Conservation (phyloP, 495 filamentous ascomycete genomes). For the Monascus purpureus region DNA sequence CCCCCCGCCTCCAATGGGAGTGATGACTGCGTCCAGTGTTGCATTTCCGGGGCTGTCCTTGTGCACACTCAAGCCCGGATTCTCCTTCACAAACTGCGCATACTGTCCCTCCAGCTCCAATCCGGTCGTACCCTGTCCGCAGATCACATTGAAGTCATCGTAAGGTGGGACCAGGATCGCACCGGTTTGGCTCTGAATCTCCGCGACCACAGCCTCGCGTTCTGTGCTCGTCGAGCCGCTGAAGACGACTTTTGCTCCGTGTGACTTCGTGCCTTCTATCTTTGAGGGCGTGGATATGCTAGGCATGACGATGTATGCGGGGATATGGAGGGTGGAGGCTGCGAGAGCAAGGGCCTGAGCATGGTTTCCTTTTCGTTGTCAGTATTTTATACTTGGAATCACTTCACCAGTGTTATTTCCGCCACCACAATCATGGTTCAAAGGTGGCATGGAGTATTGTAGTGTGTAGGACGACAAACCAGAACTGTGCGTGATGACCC, state of each 20-base stretch:
- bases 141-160: conserved; percentile 79
- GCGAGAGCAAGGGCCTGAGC: conserved; percentile 89
- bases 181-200: conserved; percentile 52
- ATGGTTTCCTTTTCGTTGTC: conserved; percentile 58
- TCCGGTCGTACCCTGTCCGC: conserved; percentile 80
- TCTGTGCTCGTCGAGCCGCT: conserved; percentile 67
- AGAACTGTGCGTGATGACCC: conserved; percentile 85
- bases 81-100: conserved; percentile 26
- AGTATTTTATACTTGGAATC: too few relatives aligned
- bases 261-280: conserved; percentile 62
- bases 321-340: conserved; percentile 47
- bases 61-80: conserved; percentile 10
- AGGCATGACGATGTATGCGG: conserved; percentile 86
- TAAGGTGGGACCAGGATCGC: conserved; percentile 79
- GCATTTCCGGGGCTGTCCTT: conserved; percentile 5
- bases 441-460: too few relatives aligned
- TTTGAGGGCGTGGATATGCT: conserved; percentile 68
- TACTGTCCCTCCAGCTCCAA: conserved; percentile 73
- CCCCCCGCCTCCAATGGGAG: conserved; percentile 80
- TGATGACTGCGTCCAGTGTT: conserved; percentile 62
- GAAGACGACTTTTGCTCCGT: conserved; percentile 71
- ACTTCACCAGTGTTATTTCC: too few relatives aligned
- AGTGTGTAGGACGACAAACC: conserved; percentile 38
- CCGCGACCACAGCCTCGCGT: conserved; percentile 58
- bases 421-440: too few relatives aligned